Conservation (phyloP, 345 rosid genomes). For the Rubroshorea leprosula region DNA sequence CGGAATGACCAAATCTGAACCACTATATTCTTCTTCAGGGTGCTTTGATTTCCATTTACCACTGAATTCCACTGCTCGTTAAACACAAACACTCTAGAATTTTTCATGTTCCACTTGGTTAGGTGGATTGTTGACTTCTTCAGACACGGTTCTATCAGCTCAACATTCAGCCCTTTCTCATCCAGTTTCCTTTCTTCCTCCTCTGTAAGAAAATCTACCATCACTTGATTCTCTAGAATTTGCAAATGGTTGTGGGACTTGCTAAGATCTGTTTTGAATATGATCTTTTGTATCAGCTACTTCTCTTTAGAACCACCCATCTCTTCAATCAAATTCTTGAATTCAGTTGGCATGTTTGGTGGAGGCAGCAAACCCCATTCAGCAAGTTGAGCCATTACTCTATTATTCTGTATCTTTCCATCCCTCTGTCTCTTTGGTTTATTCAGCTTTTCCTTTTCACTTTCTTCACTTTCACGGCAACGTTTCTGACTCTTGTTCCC, state of each 20-base stretch:
- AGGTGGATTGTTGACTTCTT: background rate
- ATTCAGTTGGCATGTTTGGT: background rate
- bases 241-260: background rate
- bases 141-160: background rate
- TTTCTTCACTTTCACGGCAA: background rate
- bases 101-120: background rate
- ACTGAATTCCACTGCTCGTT: background rate
- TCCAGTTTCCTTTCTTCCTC: background rate
- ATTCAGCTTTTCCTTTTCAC: background rate
- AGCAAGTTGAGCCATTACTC: background rate
- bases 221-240: background rate
- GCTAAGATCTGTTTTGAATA: background rate
- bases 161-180: background rate
- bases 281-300: background rate
- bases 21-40: background rate
- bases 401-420: background rate
- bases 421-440: background rate
- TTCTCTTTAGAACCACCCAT: background rate
- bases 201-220: background rate
- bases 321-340: background rate
- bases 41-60: background rate
- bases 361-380: background rate
- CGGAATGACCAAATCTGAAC: background rate
- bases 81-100: background rate
- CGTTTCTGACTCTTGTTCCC: background rate